phyloP scores from a whole-genome alignment of 768 basidiomycete species.

The Dendrothele bispora region DNA sequence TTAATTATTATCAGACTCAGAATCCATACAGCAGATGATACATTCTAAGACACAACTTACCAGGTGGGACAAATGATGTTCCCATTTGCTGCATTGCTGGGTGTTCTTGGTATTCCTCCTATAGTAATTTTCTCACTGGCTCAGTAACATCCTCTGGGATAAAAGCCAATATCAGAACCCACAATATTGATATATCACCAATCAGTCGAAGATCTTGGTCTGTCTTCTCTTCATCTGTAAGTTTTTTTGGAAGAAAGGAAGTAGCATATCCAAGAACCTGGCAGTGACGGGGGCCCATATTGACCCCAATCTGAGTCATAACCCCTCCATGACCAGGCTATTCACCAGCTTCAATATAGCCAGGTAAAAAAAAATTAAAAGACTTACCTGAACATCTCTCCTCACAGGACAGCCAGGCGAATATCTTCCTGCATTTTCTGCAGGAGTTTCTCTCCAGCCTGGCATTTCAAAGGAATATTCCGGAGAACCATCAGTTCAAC shows the following conservation, averaged over 20 bases:
- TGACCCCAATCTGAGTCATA: slow-evolving; percentile 1
- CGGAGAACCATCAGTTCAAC: no score
- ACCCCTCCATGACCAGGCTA: not conserved
- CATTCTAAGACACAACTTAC: not conserved
- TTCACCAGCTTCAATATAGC: no score
- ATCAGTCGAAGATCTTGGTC: not conserved
- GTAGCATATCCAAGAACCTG: slow-evolving; percentile 2
- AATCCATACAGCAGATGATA: no score
- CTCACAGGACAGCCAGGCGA: no score
- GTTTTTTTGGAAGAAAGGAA: no score
- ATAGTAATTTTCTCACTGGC: not conserved
- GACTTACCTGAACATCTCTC: no score
- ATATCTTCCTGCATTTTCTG: no score
- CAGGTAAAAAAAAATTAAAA: no score
- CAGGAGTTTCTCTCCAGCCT: no score
- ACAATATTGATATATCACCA: slow-evolving; percentile 5
- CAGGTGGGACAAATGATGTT: not conserved
- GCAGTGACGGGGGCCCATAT: slow-evolving; percentile 1
- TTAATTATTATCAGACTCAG: no score
- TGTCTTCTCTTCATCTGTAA: not conserved
- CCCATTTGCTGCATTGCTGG: no score
- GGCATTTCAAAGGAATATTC: no score
- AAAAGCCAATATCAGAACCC: slow-evolving; percentile 1
- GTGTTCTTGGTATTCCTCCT: not conserved
- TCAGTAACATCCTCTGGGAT: not conserved